Evolutionary conservation across 306 rosid species (phyloP), one percentile per base, ranked within the genome.

Genomic region (Glycine latifolia): DNA sequence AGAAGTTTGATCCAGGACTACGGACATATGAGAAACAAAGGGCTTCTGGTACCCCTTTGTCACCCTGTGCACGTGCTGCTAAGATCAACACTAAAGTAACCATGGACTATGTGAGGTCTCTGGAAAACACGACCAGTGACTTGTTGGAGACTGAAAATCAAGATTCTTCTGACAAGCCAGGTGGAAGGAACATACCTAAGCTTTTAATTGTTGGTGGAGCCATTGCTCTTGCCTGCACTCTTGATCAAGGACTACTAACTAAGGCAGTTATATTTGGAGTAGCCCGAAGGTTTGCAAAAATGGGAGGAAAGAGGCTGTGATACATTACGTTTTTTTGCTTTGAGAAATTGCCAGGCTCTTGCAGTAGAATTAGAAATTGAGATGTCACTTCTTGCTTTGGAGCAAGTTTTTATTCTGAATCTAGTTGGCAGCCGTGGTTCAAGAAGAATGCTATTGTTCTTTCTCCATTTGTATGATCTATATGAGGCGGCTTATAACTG

Each of bases 211-310:
- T 95, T 10, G 96, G 99, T 12, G 99, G 98, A 83, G 99, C 89
- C 3, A 79, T 95, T 50, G 90, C 86, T 39, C 86, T 95, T 71
- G 99, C 99, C 50, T 95, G 97, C 71, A 90, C 87, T 61, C 97
- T 95, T 56, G 98, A 95, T 71, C 91, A 88, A 12, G 97, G 99
- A 16, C 88, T 95, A 53, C 82, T 95, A 80, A 95, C 99, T 6
- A 95, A 95, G 81, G 96, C 98, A 17, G 88, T 95, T 56, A 87
- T 95, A 67, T 93, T 95, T 65, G 99, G 99, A 70, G 92, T 95
- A 31, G 99, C 98, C 16, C 87, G 98, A 66, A 88, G 96, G 81
- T 91, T 93, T 80, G 95, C 89, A 0, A 91, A 91, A 66, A 89
- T 91, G 3, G 98, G 98, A 74, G 98, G 98, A 74, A 89, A 94